These are phyloP conservation scores for Fennellomyces sp. DNA, from an alignment of 371 early-diverging fungal species.

Conservation along the genomic window DNA sequence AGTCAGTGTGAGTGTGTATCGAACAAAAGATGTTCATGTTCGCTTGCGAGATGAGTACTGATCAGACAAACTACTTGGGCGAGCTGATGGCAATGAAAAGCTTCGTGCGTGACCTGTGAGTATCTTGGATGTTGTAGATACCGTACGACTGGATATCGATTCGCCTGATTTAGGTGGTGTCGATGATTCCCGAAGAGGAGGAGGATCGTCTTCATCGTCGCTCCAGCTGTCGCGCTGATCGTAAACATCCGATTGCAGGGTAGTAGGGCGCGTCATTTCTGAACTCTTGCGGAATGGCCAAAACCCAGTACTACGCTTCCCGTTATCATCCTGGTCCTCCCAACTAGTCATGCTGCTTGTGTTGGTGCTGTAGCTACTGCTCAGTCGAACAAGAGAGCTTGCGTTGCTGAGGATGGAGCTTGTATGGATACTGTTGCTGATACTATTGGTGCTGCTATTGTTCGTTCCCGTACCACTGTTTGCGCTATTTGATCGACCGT, in stretches of 20 bases:
- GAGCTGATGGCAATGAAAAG: constrained; percentile 20
- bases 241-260: constrained; percentile 18
- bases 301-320: constrained; percentile 15
- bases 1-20: too few relatives aligned
- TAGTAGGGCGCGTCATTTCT: constrained; percentile 22
- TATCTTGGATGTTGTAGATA: constrained; percentile 5
- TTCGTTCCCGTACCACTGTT: background rate
- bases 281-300: constrained; percentile 28
- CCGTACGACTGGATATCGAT: constrained; percentile 8
- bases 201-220: constrained; percentile 2
- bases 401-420: constrained; percentile 24
- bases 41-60: constrained; percentile 3
- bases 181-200: background rate
- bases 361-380: constrained; percentile 16
- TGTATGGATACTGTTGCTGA: constrained; percentile 9
- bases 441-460: background rate
- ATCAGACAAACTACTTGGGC: constrained; percentile 5
- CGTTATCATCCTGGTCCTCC: constrained; percentile 19
- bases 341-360: constrained; percentile 18
- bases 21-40: background rate
- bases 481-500: constrained; percentile 11
- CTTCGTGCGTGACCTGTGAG: constrained; percentile 24
- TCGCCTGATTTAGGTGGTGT: constrained; percentile 4
- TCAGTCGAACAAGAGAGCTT: constrained; percentile 22
- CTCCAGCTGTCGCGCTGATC: constrained; percentile 1